A percentile compares a stretch with the other conserved stretches of the same genome.
These are phyloP conservation scores for Diaporthe sp. DNA, from an alignment of 2,329 filamentous ascomycete genomes.

Conservation along the genomic window DNA sequence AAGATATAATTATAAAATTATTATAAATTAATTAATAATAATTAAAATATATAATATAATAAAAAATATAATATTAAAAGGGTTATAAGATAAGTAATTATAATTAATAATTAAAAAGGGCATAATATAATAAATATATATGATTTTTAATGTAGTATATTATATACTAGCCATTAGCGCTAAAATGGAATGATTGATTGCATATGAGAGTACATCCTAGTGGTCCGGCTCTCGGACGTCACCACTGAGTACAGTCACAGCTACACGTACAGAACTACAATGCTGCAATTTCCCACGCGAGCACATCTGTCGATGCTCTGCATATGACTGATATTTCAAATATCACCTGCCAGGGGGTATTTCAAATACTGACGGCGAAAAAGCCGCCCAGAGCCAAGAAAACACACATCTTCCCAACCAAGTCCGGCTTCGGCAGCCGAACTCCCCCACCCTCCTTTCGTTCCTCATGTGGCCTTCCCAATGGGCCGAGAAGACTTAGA, in stretches of 20 bases:
- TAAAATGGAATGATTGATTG: no score
- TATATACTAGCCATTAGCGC: no score
- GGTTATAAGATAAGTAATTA: no score
- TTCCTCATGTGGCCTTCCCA: neutral
- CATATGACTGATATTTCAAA: constrained; percentile 14
- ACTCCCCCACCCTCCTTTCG: neutral
- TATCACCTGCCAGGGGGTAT: neutral
- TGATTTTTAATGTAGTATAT: no score
- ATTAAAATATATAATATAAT: no score
- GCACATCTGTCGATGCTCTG: constrained; percentile 2
- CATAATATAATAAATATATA: no score
- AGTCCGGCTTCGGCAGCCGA: constrained; percentile 20
- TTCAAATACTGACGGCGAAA: neutral
- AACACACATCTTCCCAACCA: neutral
- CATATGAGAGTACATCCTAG: neutral
- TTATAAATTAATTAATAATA: no score
- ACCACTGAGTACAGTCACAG: neutral
- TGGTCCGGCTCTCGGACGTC: constrained; percentile 2
- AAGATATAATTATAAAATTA: no score
- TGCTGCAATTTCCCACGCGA: neutral
- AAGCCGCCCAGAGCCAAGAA: neutral
- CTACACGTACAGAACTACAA: no score
- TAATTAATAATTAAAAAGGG: no score
- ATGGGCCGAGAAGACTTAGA: neutral
- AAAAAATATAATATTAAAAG: no score